Evolutionary conservation across 2,329 filamentous ascomycete species (phyloP), one percentile per base, ranked within the genome.

Genomic region (Fusarium pseudonygamai): DNA sequence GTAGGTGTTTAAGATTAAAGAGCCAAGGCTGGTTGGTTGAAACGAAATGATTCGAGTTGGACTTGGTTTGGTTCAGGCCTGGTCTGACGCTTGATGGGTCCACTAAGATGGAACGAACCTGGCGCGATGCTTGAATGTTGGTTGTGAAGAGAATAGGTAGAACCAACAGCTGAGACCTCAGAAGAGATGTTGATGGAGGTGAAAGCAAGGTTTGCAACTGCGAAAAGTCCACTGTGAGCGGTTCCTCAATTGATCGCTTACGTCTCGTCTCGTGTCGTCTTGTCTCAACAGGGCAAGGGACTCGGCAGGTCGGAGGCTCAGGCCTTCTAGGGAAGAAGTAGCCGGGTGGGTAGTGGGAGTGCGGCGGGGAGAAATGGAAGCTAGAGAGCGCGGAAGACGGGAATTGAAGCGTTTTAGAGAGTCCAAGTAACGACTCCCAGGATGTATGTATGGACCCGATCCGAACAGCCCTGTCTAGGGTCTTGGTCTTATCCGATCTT

Each of bases 371-470:
- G 49, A 28, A 58, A 59, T 34, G 53, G 43, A 64, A 62, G 50
- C 71, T 65, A 72, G 59, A 74, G 62, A 56, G 63, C 63, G 60
- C 67, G 67, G 71, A 73, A 69, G 55, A 42, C 71, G 71, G 71
- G 71, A 61, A 69, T 68, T 64, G 62, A 69, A 72, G 69, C 68
- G 67, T 67, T 65, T 64, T 60, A 72, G 50, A 69, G 59, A 61
- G 58, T 34, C 32, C 53, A 46, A 47, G 50, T 49, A 70, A 52
- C 24, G 20, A 49, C 56, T 61, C 30, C 40, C 59, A 49, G 45
- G 43, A 57, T 43, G 46, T 37, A 57, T 43, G 46, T 37, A 50
- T 32, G 30, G 58, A 52, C 52, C 55, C 50, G 57, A 69, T 46
- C 53, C 52, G 53, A 60, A 64, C 42, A 70, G 66, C 52, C 67